Percentiles rank a stretch among this genome's conserved stretches.
Conservation (phyloP, 805 yeast genomes). For the Candida chilensis region DNA sequence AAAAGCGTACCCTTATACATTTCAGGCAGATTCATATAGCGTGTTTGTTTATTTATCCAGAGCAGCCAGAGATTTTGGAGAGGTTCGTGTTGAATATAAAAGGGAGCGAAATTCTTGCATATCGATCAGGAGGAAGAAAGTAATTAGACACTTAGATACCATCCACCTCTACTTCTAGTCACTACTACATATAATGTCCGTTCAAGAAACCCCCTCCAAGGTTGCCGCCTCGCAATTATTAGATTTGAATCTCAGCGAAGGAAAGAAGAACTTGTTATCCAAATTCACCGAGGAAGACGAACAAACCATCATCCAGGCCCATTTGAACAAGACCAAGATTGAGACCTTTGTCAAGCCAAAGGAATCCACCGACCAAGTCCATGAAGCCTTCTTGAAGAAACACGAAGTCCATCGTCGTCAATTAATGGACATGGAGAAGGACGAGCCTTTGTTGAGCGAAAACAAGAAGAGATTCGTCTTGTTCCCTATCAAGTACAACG, state of each 20-base stretch:
- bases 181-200: conserved; percentile 31
- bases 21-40: too few species aligned
- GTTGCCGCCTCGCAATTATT: conserved; percentile 49
- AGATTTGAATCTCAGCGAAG: conserved; percentile 35
- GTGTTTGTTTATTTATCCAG: too few species aligned
- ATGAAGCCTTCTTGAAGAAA: conserved; percentile 36
- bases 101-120: too few species aligned
- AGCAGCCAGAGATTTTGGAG: too few species aligned
- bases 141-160: too few species aligned
- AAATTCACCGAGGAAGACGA: not conserved
- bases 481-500: conserved; percentile 95
- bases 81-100: too few species aligned
- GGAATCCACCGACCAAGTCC: not conserved
- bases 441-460: conserved; percentile 82
- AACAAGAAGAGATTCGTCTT: conserved; percentile 85
- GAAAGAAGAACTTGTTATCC: conserved; percentile 26
- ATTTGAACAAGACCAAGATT: not conserved
- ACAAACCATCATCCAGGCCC: conserved; percentile 1
- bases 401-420: conserved; percentile 67
- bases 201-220: conserved; percentile 67
- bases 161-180: too few species aligned
- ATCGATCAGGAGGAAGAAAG: too few species aligned
- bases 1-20: too few species aligned
- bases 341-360: not conserved
- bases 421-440: conserved; percentile 68